Evolutionary conservation across 495 filamentous ascomycete species (phyloP).

Genomic region (Penicillium desertorum): DNA sequence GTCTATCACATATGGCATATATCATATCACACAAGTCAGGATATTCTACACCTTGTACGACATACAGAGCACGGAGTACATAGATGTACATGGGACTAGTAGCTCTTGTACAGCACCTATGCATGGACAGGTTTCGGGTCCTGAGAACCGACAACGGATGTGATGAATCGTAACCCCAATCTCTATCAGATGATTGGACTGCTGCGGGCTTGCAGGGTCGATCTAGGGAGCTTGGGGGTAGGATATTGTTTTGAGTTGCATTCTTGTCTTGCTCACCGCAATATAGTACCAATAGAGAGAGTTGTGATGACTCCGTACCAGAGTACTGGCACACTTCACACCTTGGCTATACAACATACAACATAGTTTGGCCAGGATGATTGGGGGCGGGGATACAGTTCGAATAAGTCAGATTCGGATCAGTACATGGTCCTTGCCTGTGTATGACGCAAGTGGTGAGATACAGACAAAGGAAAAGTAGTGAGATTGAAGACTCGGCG

Average conservation of each 20-base stretch:
- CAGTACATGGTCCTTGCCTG: slow-evolving; percentile 10
- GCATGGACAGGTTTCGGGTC: slow-evolving; percentile 2
- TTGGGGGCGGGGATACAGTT: slow-evolving; percentile 4
- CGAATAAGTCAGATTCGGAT: slow-evolving; percentile 4
- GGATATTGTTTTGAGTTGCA: slow-evolving; percentile 1
- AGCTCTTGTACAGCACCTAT: neutral
- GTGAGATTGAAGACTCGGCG: slow-evolving; percentile 1
- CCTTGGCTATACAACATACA: neutral
- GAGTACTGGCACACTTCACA: neutral
- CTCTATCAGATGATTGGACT: slow-evolving; percentile 10
- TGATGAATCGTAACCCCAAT: slow-evolving; percentile 8
- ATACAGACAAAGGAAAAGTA: slow-evolving; percentile 2
- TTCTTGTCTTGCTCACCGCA: slow-evolving; percentile 6
- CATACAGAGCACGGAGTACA: neutral
- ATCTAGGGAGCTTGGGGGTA: neutral
- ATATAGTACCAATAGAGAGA: slow-evolving; percentile 2
- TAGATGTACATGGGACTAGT: slow-evolving; percentile 11
- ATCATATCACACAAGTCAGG: slow-evolving; percentile 4
- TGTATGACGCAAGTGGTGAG: slow-evolving; percentile 13
- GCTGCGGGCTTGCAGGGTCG: slow-evolving; percentile 1
- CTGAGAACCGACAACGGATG: slow-evolving; percentile 8
- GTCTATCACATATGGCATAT: slow-evolving; percentile 2
- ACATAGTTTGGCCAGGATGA: neutral
- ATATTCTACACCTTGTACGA: neutral
- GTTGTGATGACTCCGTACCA: neutral